Evolutionary conservation across 805 yeast species (phyloP).

Genomic region (Aciculoconidium aculeatum): DNA sequence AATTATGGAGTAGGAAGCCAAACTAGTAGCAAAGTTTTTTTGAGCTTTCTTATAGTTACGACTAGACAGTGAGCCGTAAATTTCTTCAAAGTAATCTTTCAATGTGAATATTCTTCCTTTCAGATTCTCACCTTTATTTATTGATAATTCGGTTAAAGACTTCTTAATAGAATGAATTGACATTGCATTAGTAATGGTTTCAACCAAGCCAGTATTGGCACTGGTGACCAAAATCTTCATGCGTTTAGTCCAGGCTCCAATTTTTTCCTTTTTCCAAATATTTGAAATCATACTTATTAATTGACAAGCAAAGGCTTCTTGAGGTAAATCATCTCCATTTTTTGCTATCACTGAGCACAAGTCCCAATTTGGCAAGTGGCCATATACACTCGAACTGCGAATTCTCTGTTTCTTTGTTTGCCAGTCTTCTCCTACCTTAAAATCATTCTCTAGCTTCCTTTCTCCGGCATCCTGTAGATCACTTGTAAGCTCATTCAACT

Average conservation of each 20-base stretch:
- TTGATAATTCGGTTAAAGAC: slow-evolving; percentile 72
- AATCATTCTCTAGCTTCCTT: slow-evolving; percentile 85
- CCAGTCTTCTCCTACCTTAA: slow-evolving; percentile 96
- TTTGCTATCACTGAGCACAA: slow-evolving; percentile 92
- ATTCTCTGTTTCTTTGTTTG: slow-evolving; percentile 72
- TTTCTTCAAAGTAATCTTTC: slow-evolving; percentile 68
- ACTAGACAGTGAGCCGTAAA: slow-evolving; percentile 63
- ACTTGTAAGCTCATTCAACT: slow-evolving; percentile 51
- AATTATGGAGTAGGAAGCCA: slow-evolving; percentile 89
- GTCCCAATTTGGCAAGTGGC: slow-evolving; percentile 91
- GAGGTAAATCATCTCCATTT: slow-evolving; percentile 92
- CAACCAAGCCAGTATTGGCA: slow-evolving; percentile 86
- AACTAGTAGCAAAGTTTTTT: slow-evolving; percentile 74
- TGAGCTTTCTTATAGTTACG: slow-evolving; percentile 67
- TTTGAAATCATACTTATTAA: slow-evolving; percentile 80
- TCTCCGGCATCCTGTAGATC: slow-evolving; percentile 69
- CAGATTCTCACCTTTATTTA: slow-evolving; percentile 61
- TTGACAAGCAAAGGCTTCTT: slow-evolving; percentile 97
- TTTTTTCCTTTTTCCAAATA: slow-evolving; percentile 67
- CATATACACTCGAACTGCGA: slow-evolving; percentile 69
- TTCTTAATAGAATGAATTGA: slow-evolving; percentile 93
- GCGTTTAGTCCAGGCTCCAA: slow-evolving; percentile 84
- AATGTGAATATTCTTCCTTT: slow-evolving; percentile 67
- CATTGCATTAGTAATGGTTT: slow-evolving; percentile 91
- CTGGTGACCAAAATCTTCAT: slow-evolving; percentile 92